Base-by-base conservation (phyloP, 495 filamentous ascomycete genomes). In the Xylaria castorea region DNA sequence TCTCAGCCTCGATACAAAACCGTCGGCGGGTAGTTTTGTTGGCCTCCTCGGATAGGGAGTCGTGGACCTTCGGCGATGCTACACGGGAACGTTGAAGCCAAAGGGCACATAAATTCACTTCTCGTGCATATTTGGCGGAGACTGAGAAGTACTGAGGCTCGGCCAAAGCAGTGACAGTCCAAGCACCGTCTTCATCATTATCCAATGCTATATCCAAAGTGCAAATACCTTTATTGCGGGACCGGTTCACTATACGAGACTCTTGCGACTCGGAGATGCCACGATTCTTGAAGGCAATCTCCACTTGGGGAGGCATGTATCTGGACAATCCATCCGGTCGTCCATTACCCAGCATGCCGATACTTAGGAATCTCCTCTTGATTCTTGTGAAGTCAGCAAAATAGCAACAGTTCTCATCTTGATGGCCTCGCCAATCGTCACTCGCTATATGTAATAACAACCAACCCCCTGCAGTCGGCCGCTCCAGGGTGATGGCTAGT, bases 121-220 rank as follows among this genome's bases (percentile, higher is more conserved):
- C 57, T 60, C 18, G 27, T 2, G 57, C 30, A 3, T 60, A 36
- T 36, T 36, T 36, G 16, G 57, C 30, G 32, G 57, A 36, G 32
- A 36, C 18, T 36, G 18, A 36, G 57, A 1, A 60, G 57, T 34
- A 60, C 30, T 11, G 22, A 60, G 30, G 57, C 57, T 27, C 7
- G 7, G 57, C 57, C 30, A n/a, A 60, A 9, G 57, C 30, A 36
- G 57, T 36, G 30, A 60, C 30, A n/a, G 57, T 60, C 57, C 53
- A 58, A 32, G 53, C 27, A 5, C 53, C 25, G 12, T 58, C 16
- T 20, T 34, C 53, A 1, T 58, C 53, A 6, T 20, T 58, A 32
- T 58, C 53, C 53, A 58, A 32, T 58, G 27, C 53, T 27, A 14
- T 11, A 18, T 32, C 53, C 12, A 58, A 58, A 32, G 27, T 11